Base-by-base conservation (phyloP, 2,329 filamentous ascomycete genomes). In the Beauveria sp. region DNA sequence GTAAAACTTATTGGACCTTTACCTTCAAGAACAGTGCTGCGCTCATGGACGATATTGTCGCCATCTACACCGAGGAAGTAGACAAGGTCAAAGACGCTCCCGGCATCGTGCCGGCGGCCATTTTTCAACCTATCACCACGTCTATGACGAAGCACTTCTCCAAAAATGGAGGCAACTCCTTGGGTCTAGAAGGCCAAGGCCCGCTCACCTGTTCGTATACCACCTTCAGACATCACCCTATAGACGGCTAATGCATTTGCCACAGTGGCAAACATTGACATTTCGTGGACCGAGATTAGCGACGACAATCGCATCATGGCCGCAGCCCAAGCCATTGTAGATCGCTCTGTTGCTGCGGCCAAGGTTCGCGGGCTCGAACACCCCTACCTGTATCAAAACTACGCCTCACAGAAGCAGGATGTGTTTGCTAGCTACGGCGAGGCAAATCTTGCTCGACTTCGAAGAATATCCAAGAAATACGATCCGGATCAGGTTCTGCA, bases 341-440 rank as follows among this genome's bases (percentile, higher is more conserved):
- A 69, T 20, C 65, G 69, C 0, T 66, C 66, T 12, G 66, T 70
- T 14, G 64, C 64, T 0, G 66, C 69, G 3, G 71, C 74, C 10
- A 65, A 68, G 47, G 64, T 69, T n/a, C 66, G 68, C 7, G 71
- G 70, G 0, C 63, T 76, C 0, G 67, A 72, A 44, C 70, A 75
- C 56, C 69, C 69, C 1, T 79, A 71, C 40, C 62, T 80, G 20
- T 80, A 80, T 64, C 71, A 77, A 53, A 80, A 81, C 65, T 81
- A 81, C 58, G 77, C 77, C 1, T 71, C 72, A 9, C 66, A 68
- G 41, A 69, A 69, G 28, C 77, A 81, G 63, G 66, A 76, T 28
- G 73, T 77, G 1, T 68, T 80, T 24, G 28, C 64, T 0, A 66
- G 72, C 12, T 81, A 80, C 55, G 77, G 79, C 0, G 37, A 65